These are phyloP conservation scores for Phytophthora constricta DNA, from an alignment of 352 stramenopile species.

Conservation along the genomic window DNA sequence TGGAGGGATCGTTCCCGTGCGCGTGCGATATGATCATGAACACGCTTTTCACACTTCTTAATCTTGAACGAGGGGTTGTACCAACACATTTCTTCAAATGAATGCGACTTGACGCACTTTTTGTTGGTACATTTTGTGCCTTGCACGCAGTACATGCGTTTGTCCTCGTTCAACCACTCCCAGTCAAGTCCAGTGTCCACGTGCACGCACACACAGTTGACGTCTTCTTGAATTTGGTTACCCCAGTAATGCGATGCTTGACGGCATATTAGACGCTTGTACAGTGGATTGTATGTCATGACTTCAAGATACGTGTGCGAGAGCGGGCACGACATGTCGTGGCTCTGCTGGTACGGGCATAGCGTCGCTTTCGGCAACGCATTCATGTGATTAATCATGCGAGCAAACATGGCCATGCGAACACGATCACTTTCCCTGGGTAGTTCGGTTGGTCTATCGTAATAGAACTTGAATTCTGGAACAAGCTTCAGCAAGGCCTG, in stretches of 20 bases:
- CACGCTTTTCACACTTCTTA: conserved; percentile 42
- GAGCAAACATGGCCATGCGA: conserved; percentile 47
- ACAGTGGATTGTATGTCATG: conserved; percentile 62
- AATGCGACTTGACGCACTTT: conserved; percentile 53
- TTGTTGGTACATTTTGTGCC: conserved; percentile 41
- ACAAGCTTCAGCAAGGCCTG: conserved; percentile 31
- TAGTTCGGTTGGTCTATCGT: conserved; percentile 36
- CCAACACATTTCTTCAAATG: conserved; percentile 56
- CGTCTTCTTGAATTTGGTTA: conserved; percentile 46
- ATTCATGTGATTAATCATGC: conserved; percentile 62
- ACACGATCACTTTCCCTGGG: conserved; percentile 37
- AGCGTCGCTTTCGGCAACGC: conserved; percentile 51
- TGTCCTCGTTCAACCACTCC: conserved; percentile 51
- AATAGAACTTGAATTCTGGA: conserved; percentile 39
- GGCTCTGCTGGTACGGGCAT: conserved; percentile 33
- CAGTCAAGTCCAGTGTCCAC: conserved; percentile 50
- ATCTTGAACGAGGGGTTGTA: conserved; percentile 59
- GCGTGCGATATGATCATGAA: conserved; percentile 37
- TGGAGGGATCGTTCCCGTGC: conserved; percentile 33
- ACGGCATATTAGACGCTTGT: conserved; percentile 52
- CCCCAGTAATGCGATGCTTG: conserved; percentile 53
- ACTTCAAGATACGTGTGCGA: conserved; percentile 60
- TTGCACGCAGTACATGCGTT: conserved; percentile 39
- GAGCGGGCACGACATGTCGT: conserved; percentile 37
- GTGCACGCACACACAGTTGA: conserved; percentile 53